phyloP scores from a whole-genome alignment of 2,329 filamentous ascomycete species.

The Colletotrichum neosansevieriae region DNA sequence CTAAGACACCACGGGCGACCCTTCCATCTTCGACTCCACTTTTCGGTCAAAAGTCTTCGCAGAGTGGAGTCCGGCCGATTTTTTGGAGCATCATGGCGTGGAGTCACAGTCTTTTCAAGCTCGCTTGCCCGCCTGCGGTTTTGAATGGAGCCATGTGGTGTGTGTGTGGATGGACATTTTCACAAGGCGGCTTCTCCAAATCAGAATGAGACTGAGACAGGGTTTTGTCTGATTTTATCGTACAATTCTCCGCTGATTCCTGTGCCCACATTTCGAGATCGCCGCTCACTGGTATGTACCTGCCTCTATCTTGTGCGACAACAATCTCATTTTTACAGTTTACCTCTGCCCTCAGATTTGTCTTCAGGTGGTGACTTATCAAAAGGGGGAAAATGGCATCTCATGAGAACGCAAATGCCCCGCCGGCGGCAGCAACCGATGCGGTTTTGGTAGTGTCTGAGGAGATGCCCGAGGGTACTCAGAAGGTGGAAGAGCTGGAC shows the following conservation, averaged over 20 bases:
- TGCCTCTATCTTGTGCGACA: conserved; percentile 15
- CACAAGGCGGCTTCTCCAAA: conserved; percentile 1
- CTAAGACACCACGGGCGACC: not conserved
- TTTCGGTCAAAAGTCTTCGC: conserved; percentile 40
- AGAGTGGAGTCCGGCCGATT: conserved; percentile 30
- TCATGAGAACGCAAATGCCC: conserved; percentile 49
- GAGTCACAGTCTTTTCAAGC: conserved; percentile 26
- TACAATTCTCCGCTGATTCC: conserved; percentile 25
- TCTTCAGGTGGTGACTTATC: conserved; percentile 5
- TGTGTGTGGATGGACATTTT: conserved; percentile 24
- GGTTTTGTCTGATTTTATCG: conserved; percentile 26
- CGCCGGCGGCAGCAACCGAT: conserved; percentile 75
- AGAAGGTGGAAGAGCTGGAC: conserved; percentile 89
- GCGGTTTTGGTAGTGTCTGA: conserved; percentile 89
- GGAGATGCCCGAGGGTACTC: conserved; percentile 81
- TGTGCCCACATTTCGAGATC: conserved; percentile 34
- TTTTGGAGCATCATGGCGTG: conserved; percentile 26
- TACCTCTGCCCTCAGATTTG: not conserved
- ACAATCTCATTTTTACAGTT: conserved; percentile 16
- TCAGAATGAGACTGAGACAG: conserved; percentile 12
- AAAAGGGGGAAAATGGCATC: conserved; percentile 46
- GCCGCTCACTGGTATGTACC: conserved; percentile 30
- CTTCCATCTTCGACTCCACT: conserved; percentile 24
- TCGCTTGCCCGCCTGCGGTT: conserved; percentile 7
- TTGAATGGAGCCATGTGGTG: conserved; percentile 28